These are phyloP conservation scores for Plasmodium cynomolgi DNA, from an alignment of 169 alveolate species.

Conservation along the genomic window DNA sequence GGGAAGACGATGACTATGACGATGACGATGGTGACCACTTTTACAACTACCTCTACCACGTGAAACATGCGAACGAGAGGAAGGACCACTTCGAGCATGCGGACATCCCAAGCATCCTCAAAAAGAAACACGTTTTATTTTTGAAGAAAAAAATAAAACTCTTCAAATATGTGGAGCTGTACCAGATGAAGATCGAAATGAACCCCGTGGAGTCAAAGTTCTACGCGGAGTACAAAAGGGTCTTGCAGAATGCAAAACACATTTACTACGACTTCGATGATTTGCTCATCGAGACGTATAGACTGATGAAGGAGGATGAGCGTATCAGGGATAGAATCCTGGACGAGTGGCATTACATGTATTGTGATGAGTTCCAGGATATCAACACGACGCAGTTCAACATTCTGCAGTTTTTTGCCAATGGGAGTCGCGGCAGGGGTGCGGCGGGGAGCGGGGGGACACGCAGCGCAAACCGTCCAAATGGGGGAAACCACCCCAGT, in stretches of 20 bases:
- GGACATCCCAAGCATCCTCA: neutral
- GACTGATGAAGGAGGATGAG: constrained; percentile 68
- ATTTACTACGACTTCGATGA: constrained; percentile 81
- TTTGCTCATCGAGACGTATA: constrained; percentile 71
- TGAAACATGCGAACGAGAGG: neutral
- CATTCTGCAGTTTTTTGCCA: constrained; percentile 71
- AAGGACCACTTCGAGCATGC: constrained; percentile 13
- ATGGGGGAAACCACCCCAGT: neutral
- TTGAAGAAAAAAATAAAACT: constrained; percentile 57
- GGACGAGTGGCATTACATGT: constrained; percentile 77
- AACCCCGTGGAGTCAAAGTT: constrained; percentile 30
- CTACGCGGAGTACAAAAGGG: constrained; percentile 65
- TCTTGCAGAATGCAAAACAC: constrained; percentile 48
- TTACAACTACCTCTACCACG: constrained; percentile 27
- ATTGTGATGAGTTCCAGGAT: constrained; percentile 88
- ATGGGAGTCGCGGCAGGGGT: neutral
- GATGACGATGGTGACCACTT: constrained; percentile 5
- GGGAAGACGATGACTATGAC: neutral
- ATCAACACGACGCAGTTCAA: constrained; percentile 82
- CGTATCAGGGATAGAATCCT: constrained; percentile 66
- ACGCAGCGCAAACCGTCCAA: neutral
- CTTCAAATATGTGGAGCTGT: constrained; percentile 37
- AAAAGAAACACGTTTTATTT: constrained; percentile 46
- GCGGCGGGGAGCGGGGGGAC: neutral
- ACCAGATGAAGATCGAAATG: constrained; percentile 27